Base-by-base conservation (phyloP, 129 eudicot species). In the Daucus carota region DNA sequence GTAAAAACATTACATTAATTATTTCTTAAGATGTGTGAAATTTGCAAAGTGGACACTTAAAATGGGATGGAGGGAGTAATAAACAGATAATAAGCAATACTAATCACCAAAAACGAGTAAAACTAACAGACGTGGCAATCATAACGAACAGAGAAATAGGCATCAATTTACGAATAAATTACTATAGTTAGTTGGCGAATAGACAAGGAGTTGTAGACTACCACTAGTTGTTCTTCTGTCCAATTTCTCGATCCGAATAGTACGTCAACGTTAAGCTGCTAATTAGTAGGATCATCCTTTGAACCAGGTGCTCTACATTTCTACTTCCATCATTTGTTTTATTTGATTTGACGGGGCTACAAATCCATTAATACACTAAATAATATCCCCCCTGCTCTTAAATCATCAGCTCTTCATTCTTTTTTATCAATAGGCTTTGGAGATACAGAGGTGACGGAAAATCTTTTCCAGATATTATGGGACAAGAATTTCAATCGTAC, bases 231-330 rank as follows among this genome's bases (percentile, higher is more conserved):
- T 32, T 67, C 66, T 1, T 67, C n/a, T 24, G 57, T 46, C 33
- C 65, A 47, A 29, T 29, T 73, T 22, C 15, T 9, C 16, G 60
- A 73, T 73, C 76, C 76, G 77, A 73, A 28, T 73, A 73, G 65
- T 73, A 7, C 65, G 65, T 48, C 65, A 31, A 73, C 74, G 4
- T 71, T 42, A 11, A 4, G 54, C 57, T 42, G 54, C 34, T 72
- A 14, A 72, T 43, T 72, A 24, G 75, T 72, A 42, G 75, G 75
- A 72, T 72, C 75, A 42, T 42, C 57, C 75, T 2, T n/a, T 57
- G 15, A 57, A 57, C 70, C 36, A 28, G 36, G 22, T 32, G 16
- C 70, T 12, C 18, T 4, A 4, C 70, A 11, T 11, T 26, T 52
- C 8, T 52, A 22, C 28, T 6, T 5, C 10, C 47, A n/a, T 4